Conservation (phyloP, 208 protist genomes). For the Trypanosoma caninum region DNA sequence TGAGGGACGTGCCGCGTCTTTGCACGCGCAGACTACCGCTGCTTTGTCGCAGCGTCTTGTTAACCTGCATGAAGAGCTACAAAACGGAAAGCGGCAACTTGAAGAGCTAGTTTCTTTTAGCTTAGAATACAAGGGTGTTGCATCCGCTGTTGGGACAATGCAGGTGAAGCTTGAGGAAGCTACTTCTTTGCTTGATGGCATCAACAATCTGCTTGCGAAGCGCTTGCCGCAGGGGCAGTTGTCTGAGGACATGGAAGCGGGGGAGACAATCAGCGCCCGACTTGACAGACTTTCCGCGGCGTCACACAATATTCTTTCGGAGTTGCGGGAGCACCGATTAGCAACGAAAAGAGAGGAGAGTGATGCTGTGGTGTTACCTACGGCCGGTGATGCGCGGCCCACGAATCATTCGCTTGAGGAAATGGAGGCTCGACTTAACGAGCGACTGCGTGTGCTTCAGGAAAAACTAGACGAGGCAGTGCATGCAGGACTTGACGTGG, state of each 20-base stretch:
- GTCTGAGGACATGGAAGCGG: not conserved
- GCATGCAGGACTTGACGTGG: not conserved
- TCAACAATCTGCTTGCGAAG: not conserved
- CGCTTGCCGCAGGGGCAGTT: not conserved
- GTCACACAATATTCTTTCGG: conserved; percentile 16
- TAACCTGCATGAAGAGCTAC: conserved; percentile 7
- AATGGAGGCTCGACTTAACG: conserved; percentile 17
- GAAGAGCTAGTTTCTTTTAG: conserved; percentile 19
- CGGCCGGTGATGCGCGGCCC: not conserved
- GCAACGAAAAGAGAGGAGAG: too few relatives aligned
- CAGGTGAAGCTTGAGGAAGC: conserved; percentile 18
- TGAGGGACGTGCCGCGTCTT: not conserved
- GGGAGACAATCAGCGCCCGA: not conserved
- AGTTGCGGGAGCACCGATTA: conserved; percentile 9
- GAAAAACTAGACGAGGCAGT: conserved; percentile 8
- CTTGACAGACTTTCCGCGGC: conserved; percentile 10
- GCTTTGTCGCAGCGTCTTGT: conserved; percentile 7
- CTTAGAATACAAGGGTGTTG: conserved; percentile 7
- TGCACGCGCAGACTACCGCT: not conserved
- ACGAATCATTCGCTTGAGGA: conserved; percentile 3
- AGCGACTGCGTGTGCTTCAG: conserved; percentile 9
- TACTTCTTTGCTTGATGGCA: conserved; percentile 3
- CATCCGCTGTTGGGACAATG: conserved; percentile 10
- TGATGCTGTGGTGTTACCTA: too few relatives aligned
- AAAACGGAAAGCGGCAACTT: conserved; percentile 7